phyloP scores from a whole-genome alignment of 2,329 filamentous ascomycete genomes.

The Albifimbria verrucaria region DNA sequence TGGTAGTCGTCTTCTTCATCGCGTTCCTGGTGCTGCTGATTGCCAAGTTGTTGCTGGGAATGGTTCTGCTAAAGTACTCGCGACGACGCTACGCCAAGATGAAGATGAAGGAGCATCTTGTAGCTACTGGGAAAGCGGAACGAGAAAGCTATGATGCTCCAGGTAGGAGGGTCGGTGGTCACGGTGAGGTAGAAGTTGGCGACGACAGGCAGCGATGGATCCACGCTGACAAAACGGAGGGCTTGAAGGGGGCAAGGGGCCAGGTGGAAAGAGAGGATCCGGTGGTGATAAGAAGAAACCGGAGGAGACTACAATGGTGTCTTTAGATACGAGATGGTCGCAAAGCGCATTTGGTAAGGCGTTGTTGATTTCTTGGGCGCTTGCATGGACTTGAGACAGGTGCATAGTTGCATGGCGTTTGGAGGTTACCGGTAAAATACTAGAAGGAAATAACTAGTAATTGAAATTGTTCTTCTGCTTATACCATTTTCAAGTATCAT shows the following conservation, averaged over 20 bases:
- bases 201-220: slow-evolving; percentile 86
- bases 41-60: slow-evolving; percentile 81
- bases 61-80: slow-evolving; percentile 77
- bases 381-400: not conserved
- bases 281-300: slow-evolving; percentile 43
- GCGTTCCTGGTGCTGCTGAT: slow-evolving; percentile 82
- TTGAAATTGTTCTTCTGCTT: too few relatives aligned
- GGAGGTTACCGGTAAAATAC: not conserved
- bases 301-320: slow-evolving; percentile 56
- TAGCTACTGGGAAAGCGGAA: slow-evolving; percentile 43
- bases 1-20: slow-evolving; percentile 81
- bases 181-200: slow-evolving; percentile 81
- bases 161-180: slow-evolving; percentile 75
- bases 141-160: slow-evolving; percentile 61
- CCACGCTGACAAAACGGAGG: slow-evolving; percentile 79
- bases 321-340: slow-evolving; percentile 90
- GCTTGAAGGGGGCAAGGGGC: slow-evolving; percentile 50
- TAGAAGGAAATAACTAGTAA: too few relatives aligned
- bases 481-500: too few relatives aligned
- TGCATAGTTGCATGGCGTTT: not conserved
- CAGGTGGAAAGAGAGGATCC: slow-evolving; percentile 52
- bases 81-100: slow-evolving; percentile 77
- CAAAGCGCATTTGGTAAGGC: slow-evolving; percentile 87
- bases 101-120: slow-evolving; percentile 63
- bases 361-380: not conserved